These are phyloP conservation scores for Fusarium continuum DNA, from an alignment of 2,329 filamentous ascomycete genomes.

Conservation along the genomic window DNA sequence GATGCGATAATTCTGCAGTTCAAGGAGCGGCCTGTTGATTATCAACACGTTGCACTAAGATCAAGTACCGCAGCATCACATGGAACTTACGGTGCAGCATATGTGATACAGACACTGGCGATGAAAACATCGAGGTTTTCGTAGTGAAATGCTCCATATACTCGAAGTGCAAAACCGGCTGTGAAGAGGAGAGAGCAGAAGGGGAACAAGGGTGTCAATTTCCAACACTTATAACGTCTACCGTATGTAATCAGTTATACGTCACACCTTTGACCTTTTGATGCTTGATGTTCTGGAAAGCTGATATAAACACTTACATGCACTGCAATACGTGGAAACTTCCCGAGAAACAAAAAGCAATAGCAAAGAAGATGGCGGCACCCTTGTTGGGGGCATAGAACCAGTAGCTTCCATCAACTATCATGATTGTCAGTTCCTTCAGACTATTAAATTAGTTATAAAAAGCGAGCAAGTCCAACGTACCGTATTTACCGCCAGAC, in stretches of 20 bases:
- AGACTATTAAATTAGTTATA: background rate
- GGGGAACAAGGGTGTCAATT: conserved; percentile 62
- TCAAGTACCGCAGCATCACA: background rate
- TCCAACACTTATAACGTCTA: conserved; percentile 66
- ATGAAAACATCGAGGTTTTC: conserved; percentile 47
- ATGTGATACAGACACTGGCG: conserved; percentile 48
- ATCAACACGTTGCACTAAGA: background rate
- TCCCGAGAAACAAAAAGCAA: conserved; percentile 52
- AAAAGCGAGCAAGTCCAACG: background rate
- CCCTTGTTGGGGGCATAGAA: conserved; percentile 59
- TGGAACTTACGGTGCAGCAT: conserved; percentile 47
- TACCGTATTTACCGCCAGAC: conserved; percentile 48
- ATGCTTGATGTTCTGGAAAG: background rate
- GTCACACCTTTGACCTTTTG: background rate
- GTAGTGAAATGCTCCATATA: conserved; percentile 47
- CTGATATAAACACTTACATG: conserved; percentile 53
- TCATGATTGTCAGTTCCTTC: background rate
- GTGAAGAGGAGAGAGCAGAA: conserved; percentile 64
- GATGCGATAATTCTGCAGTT: conserved; percentile 69
- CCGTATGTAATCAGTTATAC: background rate
- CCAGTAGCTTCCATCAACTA: conserved; percentile 56
- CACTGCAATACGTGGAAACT: conserved; percentile 54
- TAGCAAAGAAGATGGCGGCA: conserved; percentile 58
- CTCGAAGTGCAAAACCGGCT: conserved; percentile 61
- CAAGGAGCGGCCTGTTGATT: conserved; percentile 61